Conservation (phyloP, 108 stramenopile genomes). For the Stephanodiscus triporus region DNA sequence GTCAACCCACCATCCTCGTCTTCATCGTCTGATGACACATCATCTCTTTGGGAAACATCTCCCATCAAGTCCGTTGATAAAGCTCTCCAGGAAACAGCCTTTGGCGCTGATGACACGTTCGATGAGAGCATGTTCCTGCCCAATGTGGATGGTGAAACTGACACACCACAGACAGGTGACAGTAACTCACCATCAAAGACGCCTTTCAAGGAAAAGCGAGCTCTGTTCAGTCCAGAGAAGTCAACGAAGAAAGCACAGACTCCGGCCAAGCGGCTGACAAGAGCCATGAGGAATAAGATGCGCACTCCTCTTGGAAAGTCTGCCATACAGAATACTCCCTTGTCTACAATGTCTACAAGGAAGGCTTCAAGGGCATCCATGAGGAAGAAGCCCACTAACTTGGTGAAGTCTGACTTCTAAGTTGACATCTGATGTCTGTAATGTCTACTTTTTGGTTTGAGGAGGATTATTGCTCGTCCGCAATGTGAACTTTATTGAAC, state of each 20-base stretch:
- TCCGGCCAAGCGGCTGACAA: slow-evolving; percentile 3
- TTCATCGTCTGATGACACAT: not conserved
- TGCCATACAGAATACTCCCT: not conserved
- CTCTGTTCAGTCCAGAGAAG: slow-evolving; percentile 13
- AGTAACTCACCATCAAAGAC: slow-evolving; percentile 25
- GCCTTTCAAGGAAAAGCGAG: slow-evolving; percentile 10
- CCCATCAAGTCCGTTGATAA: slow-evolving; percentile 3
- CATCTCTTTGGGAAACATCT: not conserved
- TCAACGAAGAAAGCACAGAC: not conserved
- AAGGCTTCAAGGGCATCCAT: not conserved
- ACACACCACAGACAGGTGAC: slow-evolving; percentile 8
- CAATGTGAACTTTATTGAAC: too few species aligned
- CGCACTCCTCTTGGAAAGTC: slow-evolving; percentile 16
- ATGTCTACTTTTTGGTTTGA: too few species aligned
- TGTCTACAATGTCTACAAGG: not conserved
- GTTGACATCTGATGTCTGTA: too few species aligned
- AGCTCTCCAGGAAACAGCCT: slow-evolving; percentile 1
- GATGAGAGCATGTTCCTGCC: slow-evolving; percentile 44
- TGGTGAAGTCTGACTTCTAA: too few species aligned
- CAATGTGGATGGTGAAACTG: slow-evolving; percentile 14
- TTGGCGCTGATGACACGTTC: slow-evolving; percentile 38
- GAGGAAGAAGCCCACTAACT: not conserved
- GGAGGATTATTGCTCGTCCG: too few species aligned
- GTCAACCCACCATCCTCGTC: not conserved
- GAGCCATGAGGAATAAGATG: slow-evolving; percentile 6